A percentile compares a stretch with the other conserved stretches of the same genome.
phyloP scores from a whole-genome alignment of 1,139 yeast genomes.

The Suhomyces anneliseae region DNA sequence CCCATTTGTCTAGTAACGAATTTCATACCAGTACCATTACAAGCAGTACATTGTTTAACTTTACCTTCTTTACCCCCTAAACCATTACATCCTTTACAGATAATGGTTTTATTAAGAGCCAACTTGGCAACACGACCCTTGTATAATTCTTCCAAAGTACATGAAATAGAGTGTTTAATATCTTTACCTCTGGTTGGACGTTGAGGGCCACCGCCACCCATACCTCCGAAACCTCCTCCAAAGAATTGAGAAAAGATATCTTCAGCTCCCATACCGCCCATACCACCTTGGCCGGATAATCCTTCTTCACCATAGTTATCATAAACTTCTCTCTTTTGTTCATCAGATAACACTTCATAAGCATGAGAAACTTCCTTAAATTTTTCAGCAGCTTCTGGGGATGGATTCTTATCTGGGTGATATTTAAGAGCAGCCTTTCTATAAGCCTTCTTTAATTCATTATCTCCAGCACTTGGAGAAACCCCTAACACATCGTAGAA shows the following conservation, averaged over 20 bases:
- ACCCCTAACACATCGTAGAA: conserved; percentile 86
- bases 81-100: conserved; percentile 89
- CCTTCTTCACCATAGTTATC: conserved; percentile 95
- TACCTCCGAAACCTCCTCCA: conserved; percentile 66
- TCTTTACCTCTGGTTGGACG: conserved; percentile 92
- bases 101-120: conserved; percentile 87
- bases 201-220: conserved; percentile 60
- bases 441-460: conserved; percentile 92
- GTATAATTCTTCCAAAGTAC: conserved; percentile 88
- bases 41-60: conserved; percentile 80
- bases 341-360: conserved; percentile 82
- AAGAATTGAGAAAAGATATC: conserved; percentile 94
- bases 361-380: conserved; percentile 91
- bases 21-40: conserved; percentile 90
- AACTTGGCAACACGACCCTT: conserved; percentile 94
- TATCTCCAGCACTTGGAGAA: conserved; percentile 70
- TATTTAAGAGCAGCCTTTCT: conserved; percentile 88
- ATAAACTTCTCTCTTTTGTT: conserved; percentile 84
- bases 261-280: conserved; percentile 77
- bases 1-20: conserved; percentile 98
- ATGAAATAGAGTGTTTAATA: conserved; percentile 83
- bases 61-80: conserved; percentile 94
- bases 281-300: conserved; percentile 70
- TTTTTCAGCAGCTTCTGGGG: conserved; percentile 92
- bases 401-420: conserved; percentile 88